Evolutionary conservation across 2,329 filamentous ascomycete genomes (phyloP).

Genomic region (Chaetomiaceae sp.): DNA sequence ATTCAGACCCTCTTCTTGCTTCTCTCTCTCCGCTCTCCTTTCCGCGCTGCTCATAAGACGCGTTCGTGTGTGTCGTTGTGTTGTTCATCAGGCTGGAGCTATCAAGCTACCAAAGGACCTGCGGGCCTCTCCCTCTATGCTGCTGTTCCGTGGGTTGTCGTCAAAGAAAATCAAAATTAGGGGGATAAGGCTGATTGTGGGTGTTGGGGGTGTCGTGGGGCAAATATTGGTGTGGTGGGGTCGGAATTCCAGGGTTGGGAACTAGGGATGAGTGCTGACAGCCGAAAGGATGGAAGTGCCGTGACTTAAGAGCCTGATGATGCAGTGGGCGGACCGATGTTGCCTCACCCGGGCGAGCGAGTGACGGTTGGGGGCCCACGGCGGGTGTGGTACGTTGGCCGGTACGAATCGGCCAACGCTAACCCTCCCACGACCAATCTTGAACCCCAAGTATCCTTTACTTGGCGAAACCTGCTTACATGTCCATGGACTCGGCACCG

Average conservation of each 20-base stretch:
- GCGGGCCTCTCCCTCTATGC: constrained; percentile 17
- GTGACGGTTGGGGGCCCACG: not conserved
- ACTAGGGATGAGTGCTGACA: constrained; percentile 10
- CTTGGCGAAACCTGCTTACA: constrained; percentile 38
- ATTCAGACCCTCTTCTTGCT: constrained; percentile 42
- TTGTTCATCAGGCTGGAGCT: constrained; percentile 50
- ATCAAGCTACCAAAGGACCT: constrained; percentile 59
- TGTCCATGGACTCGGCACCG: constrained; percentile 58
- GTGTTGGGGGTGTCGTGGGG: constrained; percentile 4
- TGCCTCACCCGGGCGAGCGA: not conserved
- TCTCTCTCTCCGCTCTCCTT: no score
- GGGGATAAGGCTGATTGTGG: constrained; percentile 29
- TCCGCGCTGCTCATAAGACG: constrained; percentile 27
- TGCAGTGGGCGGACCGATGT: not conserved
- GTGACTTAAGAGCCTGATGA: constrained; percentile 23
- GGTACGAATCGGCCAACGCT: not conserved
- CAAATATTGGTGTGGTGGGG: constrained; percentile 10
- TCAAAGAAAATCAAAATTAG: constrained; percentile 26
- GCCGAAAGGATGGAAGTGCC: constrained; percentile 25
- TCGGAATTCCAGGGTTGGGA: no score
- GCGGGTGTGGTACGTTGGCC: not conserved
- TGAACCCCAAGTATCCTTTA: not conserved
- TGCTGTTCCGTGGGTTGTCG: constrained; percentile 16
- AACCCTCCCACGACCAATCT: not conserved
- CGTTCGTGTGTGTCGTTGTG: constrained; percentile 23